Evolutionary conservation across 305 asterid genomes (phyloP), one percentile per base, ranked within the genome.

Genomic region (Solanum chacoense): DNA sequence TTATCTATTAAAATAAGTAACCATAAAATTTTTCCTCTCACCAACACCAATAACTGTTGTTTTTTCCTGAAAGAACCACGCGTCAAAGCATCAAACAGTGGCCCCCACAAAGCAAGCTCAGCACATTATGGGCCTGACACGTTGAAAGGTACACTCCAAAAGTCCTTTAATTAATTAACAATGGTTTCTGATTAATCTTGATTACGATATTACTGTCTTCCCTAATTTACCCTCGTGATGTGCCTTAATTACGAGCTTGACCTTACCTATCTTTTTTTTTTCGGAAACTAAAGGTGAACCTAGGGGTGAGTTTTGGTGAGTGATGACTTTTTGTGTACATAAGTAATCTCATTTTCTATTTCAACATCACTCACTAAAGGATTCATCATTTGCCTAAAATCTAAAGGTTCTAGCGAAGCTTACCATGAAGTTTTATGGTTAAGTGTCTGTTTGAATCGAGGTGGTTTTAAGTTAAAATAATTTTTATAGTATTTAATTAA

Each of bases 271-370:
- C 16, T 12, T 14, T 2, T 11, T 13, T 29, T 12, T 6, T 5
- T 2, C 0, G 75, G 84, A n/a, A 36, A 78, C 34, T 38, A 24
- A 26, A 28, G 28, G 86, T 28, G 86, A 24, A 81, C 86, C 69
- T 75, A 50, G 38, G 80, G 74, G 72, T 34, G 36, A 34, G 36
- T 84, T 76, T 86, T 88, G 87, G 89, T 79, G 87, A 28, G 69
- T 74, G 87, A 85, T 69, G 89, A 79, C 88, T 90, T 88, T 88
- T 88, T 80, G 91, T 45, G 87, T 59, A 75, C 81, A 89, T 35
- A 88, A 92, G 92, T 88, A 84, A 92, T 89, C 88, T 89, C 92
- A 88, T 85, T 89, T 83, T 87, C 91, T 75, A 86, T 75, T 42
- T 88, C 45, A 88, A 87, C 77, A 72, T 78, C 74, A 59, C 69